These are phyloP conservation scores for Oryza australiensis DNA, from an alignment of 176 grass and related monocot genomes.

Conservation along the genomic window DNA sequence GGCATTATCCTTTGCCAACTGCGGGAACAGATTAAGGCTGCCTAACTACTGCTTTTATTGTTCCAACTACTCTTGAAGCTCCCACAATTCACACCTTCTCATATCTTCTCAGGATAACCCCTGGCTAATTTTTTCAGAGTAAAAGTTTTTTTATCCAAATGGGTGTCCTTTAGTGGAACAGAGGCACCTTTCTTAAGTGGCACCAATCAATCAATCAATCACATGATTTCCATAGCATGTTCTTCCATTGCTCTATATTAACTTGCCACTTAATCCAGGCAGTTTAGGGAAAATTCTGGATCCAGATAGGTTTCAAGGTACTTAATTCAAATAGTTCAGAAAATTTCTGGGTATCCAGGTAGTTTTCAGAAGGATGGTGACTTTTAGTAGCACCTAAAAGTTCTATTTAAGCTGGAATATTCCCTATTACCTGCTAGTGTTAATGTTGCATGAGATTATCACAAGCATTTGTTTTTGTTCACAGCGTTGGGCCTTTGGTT, in stretches of 20 bases:
- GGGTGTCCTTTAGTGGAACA: constrained; percentile 24
- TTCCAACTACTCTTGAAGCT: constrained; percentile 34
- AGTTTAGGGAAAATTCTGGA: constrained; percentile 9
- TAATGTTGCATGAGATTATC: constrained; percentile 10
- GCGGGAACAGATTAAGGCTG: constrained; percentile 30
- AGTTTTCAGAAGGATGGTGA: background rate
- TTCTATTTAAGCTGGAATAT: background rate
- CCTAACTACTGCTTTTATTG: constrained; percentile 44
- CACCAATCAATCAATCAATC: constrained; percentile 20
- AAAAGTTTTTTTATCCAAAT: constrained; percentile 32
- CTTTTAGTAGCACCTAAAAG: constrained; percentile 3
- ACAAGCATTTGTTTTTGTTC: background rate
- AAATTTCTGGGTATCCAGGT: background rate
- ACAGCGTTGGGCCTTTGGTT: background rate
- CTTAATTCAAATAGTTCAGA: no score
- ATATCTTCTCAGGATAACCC: constrained; percentile 24
- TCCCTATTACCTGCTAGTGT: background rate
- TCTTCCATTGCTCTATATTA: constrained; percentile 16
- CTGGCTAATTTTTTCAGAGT: background rate
- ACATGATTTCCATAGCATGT: background rate
- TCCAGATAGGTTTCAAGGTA: background rate
- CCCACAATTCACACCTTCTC: constrained; percentile 28
- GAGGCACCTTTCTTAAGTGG: constrained; percentile 12
- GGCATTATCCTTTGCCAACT: constrained; percentile 24
- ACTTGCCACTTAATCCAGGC: background rate